Base-by-base conservation (phyloP, 208 protist species). In the Acanthamoeba castellanii region DNA sequence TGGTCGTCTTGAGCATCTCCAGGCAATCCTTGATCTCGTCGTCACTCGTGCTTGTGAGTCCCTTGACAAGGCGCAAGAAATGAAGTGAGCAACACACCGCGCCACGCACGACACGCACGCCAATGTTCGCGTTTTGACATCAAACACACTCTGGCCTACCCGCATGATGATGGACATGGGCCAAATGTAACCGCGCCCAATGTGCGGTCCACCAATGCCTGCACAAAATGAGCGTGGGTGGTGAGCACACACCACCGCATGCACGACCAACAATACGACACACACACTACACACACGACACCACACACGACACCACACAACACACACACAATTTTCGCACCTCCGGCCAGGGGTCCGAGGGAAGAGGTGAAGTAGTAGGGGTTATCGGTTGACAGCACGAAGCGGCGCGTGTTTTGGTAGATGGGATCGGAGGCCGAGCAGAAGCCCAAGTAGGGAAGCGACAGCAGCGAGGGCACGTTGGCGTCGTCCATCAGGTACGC, bases 101-200 rank as follows among this genome's bases (percentile, higher is more conserved):
- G 30, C 37, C 37, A 42, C 2, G 37, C 37, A 42, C 37, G 37
- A 42, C 37, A 42, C 37, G 37, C 37, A 2, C 37, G 37, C 37
- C 3, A 2, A 42, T 42, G 37, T 42, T 42, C 37, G 37, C 37
- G 37, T 42, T 42, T 42, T 42, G 37, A 42, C 37, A 57, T 57
- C 52, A 2, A 57, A 11, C 16, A 27, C 25, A 55, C 0, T 1
- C 32, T 45, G 9, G 14, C 30, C 9, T 87, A 87, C 96, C 50
- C 84, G 96, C 30, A 96, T 94, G 45, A 96, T 74, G n/a, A 97
- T 27, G 18, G 95, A 66, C 96, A 97, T 97, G 20, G 96, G 96
- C 96, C 96, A 97, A 30, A 97, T 81, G 37, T 78, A 94, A 25
- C 84, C 81, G 13, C 32, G 45, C 25, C 95, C 95, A 2, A 32